Evolutionary conservation across 2,329 filamentous ascomycete genomes (phyloP), one percentile per base, ranked within the genome.

Genomic region (Botrytis hyacinthi): DNA sequence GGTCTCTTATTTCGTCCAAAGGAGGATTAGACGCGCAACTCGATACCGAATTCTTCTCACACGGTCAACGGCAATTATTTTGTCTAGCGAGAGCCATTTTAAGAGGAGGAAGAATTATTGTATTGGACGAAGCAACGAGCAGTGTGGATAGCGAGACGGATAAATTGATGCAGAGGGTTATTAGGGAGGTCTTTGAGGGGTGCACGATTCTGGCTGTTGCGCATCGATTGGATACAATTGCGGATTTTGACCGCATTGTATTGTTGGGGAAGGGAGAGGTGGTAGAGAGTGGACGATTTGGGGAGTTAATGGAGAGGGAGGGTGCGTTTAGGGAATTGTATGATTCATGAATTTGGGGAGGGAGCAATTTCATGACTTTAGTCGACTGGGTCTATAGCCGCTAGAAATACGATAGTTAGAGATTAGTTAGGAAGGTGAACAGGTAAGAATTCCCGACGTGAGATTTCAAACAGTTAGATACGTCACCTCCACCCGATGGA

Each of bases 31-130:
- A 78, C 22, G 73, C 74, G 2, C 62, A 74, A 2, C 84, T 91
- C 75, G 82, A 83, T n/a, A 81, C 84, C 2, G 83, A 86, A 10
- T 97, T 94, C 0, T 95, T 98, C 82, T 86, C 84, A 0, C 83
- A 85, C 61, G 86, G 86, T 1, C 84, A 88, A 75, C 80, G 81
- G 62, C 87, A 88, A 77, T 78, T 88, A 0, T 84, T 87, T 71
- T 83, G 83, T 42, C 79, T 88, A 18, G 86, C 85, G 0, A 81
- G 86, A 8, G 83, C 85, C 0, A 80, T 87, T 16, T 74, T 87
- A 26, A 78, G 81, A 7, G 32, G 44, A 46, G 80, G 82, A 0
- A 82, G 79, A 22, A 77, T 86, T 2, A 75, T 86, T 0, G 78
- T 86, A 9, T 75, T 85, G 2, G 83, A 85, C 35, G 84, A 85